Base-by-base conservation (phyloP, 78 protist genomes). In the Dictyostelium capitatum region DNA sequence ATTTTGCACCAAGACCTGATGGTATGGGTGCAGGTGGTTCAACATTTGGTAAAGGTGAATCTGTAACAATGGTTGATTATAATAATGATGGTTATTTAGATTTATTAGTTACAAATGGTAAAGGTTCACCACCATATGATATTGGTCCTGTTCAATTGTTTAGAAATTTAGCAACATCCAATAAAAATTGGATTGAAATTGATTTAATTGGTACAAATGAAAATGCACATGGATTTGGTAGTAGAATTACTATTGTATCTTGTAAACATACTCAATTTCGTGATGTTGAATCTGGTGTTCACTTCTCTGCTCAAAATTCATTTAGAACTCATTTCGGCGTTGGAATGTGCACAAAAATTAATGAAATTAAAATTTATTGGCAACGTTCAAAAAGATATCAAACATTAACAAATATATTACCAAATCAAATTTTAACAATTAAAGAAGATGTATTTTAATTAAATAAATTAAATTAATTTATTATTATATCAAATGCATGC, bases 221-320 rank as follows among this genome's bases (percentile, higher is more conserved):
- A 17, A 87, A 87, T 87, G 47, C 84, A 12, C 93, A 87, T 77
- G 93, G 93, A 28, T 87, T 87, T 65, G 93, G 93, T 11, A 47
- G 84, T 25, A 74, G 93, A 65, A 62, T 87, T 46, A 32, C 41
- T 6, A 32, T 87, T 25, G 57, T 9, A 4, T 15, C 84, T n/a
- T 87, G 93, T 77, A 67, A 72, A 9, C 62, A 53, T 17, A 43
- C 25, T 11, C 84, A 77, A 62, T 48, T 77, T 12, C n/a, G 93
- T 37, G 93, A 87, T 37, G 73, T 87, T 25, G 93, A 87, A 17
- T 75, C 62, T 65, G 93, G 93, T 65, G 93, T 87, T 12, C 93
- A 87, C 20, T 87, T 87, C 47, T 78, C 84, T 2, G 50, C 84
- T 17, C 93, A 87, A 65, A 87, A 87, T 51, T 75, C 93, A 28